Percentiles rank a stretch among this genome's conserved stretches.
Evolutionary conservation across 148 eudicot genomes (phyloP).

Genomic region (Fagopyrum esculentum): DNA sequence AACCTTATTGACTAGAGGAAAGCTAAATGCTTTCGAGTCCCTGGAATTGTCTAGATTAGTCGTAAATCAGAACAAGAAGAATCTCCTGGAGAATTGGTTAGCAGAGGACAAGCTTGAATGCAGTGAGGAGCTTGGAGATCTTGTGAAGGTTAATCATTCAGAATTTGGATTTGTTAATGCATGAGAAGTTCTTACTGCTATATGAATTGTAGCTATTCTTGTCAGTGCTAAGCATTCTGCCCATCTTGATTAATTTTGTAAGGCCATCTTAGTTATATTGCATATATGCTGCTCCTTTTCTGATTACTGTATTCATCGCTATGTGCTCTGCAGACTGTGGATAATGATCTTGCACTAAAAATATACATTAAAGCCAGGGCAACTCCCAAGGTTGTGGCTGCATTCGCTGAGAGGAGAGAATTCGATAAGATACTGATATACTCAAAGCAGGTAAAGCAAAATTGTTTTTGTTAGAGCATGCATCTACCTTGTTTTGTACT

Average conservation of each 20-base stretch:
- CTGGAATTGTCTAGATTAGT: slow-evolving; percentile 91
- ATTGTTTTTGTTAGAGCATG: slow-evolving; percentile 14
- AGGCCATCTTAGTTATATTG: not conserved
- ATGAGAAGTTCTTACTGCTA: not conserved
- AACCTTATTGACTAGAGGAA: slow-evolving; percentile 82
- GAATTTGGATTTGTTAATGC: slow-evolving; percentile 3
- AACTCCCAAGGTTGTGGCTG: slow-evolving; percentile 97
- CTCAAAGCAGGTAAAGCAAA: slow-evolving; percentile 69
- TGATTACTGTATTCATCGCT: not conserved
- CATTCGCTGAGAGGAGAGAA: slow-evolving; percentile 94
- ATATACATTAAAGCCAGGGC: slow-evolving; percentile 95
- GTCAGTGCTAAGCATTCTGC: not conserved
- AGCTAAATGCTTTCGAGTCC: slow-evolving; percentile 92
- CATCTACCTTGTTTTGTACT: not conserved
- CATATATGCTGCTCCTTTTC: not conserved
- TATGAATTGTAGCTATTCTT: slow-evolving; percentile 1
- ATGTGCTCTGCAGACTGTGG: slow-evolving; percentile 66
- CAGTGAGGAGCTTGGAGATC: slow-evolving; percentile 98
- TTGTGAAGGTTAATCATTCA: slow-evolving; percentile 64
- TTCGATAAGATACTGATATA: slow-evolving; percentile 91
- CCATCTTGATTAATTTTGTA: not conserved
- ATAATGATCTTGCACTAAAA: slow-evolving; percentile 93
- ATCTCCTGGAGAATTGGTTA: slow-evolving; percentile 91
- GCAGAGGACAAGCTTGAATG: slow-evolving; percentile 97
- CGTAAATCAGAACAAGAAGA: slow-evolving; percentile 95